These are phyloP conservation scores for Emericellopsis atlantica DNA, from an alignment of 2,329 filamentous ascomycete species.

Conservation along the genomic window DNA sequence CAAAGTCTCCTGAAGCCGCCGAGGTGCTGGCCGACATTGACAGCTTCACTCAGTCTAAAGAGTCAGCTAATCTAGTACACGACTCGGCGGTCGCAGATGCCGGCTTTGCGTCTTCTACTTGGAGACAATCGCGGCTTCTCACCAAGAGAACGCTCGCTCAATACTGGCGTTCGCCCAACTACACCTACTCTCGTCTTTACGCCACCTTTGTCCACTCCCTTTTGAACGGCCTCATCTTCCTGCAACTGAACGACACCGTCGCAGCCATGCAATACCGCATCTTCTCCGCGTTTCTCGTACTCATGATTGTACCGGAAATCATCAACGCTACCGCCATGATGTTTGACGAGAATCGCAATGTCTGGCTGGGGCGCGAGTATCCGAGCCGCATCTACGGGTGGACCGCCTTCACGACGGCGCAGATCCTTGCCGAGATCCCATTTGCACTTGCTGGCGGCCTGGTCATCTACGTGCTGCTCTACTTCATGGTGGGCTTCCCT, in stretches of 20 bases:
- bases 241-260: slow-evolving; percentile 47
- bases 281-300: slow-evolving; percentile 57
- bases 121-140: slow-evolving; percentile 18
- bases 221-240: slow-evolving; percentile 68
- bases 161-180: slow-evolving; percentile 34
- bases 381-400: slow-evolving; percentile 53
- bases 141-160: slow-evolving; percentile 20
- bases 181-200: slow-evolving; percentile 48
- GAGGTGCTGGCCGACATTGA: slow-evolving; percentile 49
- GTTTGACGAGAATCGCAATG: slow-evolving; percentile 55
- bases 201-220: slow-evolving; percentile 43
- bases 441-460: slow-evolving; percentile 24
- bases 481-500: slow-evolving; percentile 59
- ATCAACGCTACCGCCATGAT: slow-evolving; percentile 60
- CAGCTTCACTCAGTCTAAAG: slow-evolving; percentile 26
- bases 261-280: slow-evolving; percentile 60
- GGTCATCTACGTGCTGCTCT: slow-evolving; percentile 51
- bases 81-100: slow-evolving; percentile 8
- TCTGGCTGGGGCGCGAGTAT: slow-evolving; percentile 57
- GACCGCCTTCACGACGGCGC: slow-evolving; percentile 30
- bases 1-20: slow-evolving; percentile 38
- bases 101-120: slow-evolving; percentile 17
- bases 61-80: slow-evolving; percentile 14
- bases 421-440: slow-evolving; percentile 37
- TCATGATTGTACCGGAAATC: slow-evolving; percentile 59